Evolutionary conservation across 768 basidiomycete species (phyloP).

Genomic region (Postia placenta): DNA sequence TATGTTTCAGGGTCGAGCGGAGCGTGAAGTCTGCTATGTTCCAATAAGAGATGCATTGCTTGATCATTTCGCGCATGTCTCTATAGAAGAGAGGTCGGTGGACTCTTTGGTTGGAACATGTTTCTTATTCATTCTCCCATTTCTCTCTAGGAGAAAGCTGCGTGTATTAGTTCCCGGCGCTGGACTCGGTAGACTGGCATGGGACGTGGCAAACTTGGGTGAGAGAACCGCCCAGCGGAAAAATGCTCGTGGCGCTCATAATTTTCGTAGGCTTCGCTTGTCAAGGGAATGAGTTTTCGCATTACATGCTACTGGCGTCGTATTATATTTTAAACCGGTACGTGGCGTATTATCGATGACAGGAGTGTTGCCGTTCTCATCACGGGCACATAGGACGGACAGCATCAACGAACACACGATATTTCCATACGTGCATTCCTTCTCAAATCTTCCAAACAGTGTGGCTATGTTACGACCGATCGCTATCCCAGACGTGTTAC

Average conservation of each 20-base stretch:
- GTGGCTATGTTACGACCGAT: constrained; percentile 60
- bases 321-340: constrained; percentile 85
- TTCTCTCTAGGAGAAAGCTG: constrained; percentile 37
- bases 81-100: constrained; percentile 45
- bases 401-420: constrained; percentile 64
- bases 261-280: constrained; percentile 66
- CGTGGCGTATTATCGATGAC: constrained; percentile 12
- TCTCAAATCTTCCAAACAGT: constrained; percentile 70
- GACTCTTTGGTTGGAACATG: not conserved
- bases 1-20: constrained; percentile 67
- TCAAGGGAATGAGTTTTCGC: constrained; percentile 94
- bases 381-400: constrained; percentile 43
- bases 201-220: constrained; percentile 83
- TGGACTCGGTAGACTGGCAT: constrained; percentile 83
- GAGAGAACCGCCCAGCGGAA: not conserved
- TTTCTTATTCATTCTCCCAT: not conserved
- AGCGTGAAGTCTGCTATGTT: constrained; percentile 73
- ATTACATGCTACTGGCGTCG: constrained; percentile 90
- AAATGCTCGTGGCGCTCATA: too few relatives aligned
- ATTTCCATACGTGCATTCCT: constrained; percentile 88
- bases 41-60: constrained; percentile 78
- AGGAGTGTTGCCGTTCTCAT: not conserved
- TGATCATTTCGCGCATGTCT: constrained; percentile 51
- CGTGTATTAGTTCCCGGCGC: constrained; percentile 87
- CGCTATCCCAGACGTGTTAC: constrained; percentile 78